phyloP scores from a whole-genome alignment of 768 basidiomycete genomes.

The Russula lepida region DNA sequence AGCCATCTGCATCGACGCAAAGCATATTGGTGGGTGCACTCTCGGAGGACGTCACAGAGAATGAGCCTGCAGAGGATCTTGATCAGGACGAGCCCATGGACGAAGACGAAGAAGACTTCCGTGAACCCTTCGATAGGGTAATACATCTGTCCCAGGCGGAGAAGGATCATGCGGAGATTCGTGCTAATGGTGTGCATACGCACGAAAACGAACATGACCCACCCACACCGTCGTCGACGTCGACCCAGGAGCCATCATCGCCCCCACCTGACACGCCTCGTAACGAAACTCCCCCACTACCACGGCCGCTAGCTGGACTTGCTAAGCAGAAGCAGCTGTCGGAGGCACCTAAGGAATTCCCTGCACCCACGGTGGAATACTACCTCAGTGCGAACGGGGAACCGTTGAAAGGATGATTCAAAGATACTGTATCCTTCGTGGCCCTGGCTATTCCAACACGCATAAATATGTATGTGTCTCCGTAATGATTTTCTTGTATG shows the following conservation, averaged over 20 bases:
- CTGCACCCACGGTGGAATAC: conserved; percentile 53
- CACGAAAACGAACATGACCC: conserved; percentile 11
- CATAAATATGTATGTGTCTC: conserved; percentile 19
- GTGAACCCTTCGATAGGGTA: conserved; percentile 21
- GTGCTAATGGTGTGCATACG: conserved; percentile 18
- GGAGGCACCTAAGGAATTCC: conserved; percentile 45
- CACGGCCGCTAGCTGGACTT: conserved; percentile 39
- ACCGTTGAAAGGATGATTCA: conserved; percentile 35
- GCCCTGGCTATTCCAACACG: conserved; percentile 7
- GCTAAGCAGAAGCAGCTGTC: conserved; percentile 41
- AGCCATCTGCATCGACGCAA: conserved; percentile 11
- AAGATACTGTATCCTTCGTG: conserved; percentile 3
- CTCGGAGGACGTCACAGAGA: conserved; percentile 45
- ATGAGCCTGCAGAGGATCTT: conserved; percentile 55
- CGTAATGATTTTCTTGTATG: conserved; percentile 19
- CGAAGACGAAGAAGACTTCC: conserved; percentile 25
- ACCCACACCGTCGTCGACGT: conserved; percentile 21
- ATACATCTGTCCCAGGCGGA: conserved; percentile 31
- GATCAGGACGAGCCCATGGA: conserved; percentile 41
- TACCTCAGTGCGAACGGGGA: conserved; percentile 58
- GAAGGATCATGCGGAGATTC: conserved; percentile 22
- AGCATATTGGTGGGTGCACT: conserved; percentile 25
- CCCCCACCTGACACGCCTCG: conserved; percentile 25
- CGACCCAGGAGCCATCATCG: conserved; percentile 31
- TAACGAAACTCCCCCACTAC: conserved; percentile 41